phyloP scores from a whole-genome alignment of 768 basidiomycete species.

The Lactarius indigo region DNA sequence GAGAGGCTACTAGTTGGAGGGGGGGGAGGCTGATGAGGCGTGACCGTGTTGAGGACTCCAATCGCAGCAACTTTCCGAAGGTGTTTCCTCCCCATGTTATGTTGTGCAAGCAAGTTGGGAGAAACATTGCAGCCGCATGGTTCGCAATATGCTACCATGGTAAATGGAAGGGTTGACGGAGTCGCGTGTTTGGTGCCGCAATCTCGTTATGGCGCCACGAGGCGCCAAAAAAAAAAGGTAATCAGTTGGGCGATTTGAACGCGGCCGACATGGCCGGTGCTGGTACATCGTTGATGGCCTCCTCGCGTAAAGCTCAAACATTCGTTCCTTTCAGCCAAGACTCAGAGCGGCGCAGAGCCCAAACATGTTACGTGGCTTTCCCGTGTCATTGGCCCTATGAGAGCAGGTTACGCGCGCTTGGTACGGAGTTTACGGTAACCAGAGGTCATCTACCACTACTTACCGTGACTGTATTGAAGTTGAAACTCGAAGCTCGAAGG shows the following conservation, averaged over 20 bases:
- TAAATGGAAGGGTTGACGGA: not conserved
- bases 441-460: too few relatives aligned
- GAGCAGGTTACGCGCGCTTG: too few relatives aligned
- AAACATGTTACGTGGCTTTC: not conserved
- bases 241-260: not conserved
- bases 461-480: too few relatives aligned
- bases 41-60: not conserved
- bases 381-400: not conserved
- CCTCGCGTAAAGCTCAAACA: too few relatives aligned
- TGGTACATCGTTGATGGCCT: not conserved
- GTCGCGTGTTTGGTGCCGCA: not conserved
- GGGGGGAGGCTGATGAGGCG: not conserved
- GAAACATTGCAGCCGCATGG: slow-evolving; percentile 21
- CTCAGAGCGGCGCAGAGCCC: not conserved
- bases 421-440: too few relatives aligned
- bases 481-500: too few relatives aligned
- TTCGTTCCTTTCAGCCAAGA: too few relatives aligned
- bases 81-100: not conserved
- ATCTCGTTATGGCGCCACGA: not conserved
- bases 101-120: not conserved
- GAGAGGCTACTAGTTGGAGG: not conserved
- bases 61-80: slow-evolving; percentile 1
- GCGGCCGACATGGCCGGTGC: not conserved
- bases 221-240: not conserved
- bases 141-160: slow-evolving; percentile 13